Base-by-base conservation (phyloP, 1,284 basidiomycete species). In the Ustilago trichophora region DNA sequence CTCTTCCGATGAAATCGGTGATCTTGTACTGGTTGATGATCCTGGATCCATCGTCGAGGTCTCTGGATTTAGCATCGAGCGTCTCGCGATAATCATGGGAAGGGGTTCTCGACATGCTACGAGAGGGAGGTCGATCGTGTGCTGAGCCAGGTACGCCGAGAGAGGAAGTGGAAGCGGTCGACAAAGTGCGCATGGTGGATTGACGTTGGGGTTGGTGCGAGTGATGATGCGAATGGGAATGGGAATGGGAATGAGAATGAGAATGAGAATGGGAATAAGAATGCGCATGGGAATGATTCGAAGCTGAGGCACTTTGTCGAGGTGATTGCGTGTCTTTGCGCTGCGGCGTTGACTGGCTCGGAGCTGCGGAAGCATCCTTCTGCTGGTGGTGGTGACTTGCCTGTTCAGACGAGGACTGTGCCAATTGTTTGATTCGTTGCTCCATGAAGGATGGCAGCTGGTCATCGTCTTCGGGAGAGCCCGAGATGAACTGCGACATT, bases 11-110 rank as follows among this genome's bases (percentile, higher is more conserved):
- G n/a, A 72, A 50, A 6, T 72, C 62, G 18, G 60, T 57, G 36
- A 81, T 75, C 40, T 65, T 70, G 47, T 81, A 81, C 47, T 81
- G 79, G 46, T 81, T 81, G 56, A 81, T 73, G 44, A 78, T 72
- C 0, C 72, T 47, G 1, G 75, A 75, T 5, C 79, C 79, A 48
- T 81, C 79, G 16, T 67, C 71, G 27, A 78, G 47, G 29, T 77
- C 64, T 40, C 46, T 56, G 22, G 73, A 73, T 38, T 71, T 63
- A n/a, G 79, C 79, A 45, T 81, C 55, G 16, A 81, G 67, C 6
- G 79, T 79, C 37, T 81, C 79, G 29, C 56, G 51, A 21, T 56
- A 70, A 9, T 70, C 67, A 32, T 59, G 49, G 3, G 67, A 65
- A 16, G 60, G 41, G 11, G 60, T 53, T 11, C 67, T 35, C 3